Evolutionary conservation across 148 eudicot genomes (phyloP).

Genomic region (Chenopodium suecicum): DNA sequence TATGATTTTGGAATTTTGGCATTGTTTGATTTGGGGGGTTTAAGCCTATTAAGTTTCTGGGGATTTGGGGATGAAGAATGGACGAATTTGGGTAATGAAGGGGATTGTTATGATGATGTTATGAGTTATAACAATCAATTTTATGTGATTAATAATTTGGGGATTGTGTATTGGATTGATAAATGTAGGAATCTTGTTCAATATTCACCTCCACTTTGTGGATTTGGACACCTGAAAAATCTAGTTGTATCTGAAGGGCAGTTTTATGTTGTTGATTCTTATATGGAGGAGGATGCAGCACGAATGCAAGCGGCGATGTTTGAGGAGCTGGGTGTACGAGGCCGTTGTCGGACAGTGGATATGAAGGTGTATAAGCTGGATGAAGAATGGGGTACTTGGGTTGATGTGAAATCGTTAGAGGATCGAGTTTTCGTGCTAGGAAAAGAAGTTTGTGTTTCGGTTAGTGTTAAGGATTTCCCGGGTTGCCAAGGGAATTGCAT

Average conservation of each 20-base stretch:
- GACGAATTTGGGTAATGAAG: constrained; percentile 12
- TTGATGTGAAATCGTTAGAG: constrained; percentile 15
- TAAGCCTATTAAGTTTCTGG: constrained; percentile 5
- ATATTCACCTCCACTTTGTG: constrained; percentile 20
- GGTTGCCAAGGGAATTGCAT: constrained; percentile 19
- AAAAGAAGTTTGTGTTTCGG: constrained; percentile 5
- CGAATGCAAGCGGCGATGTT: no score
- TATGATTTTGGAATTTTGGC: neutral
- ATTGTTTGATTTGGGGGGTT: neutral
- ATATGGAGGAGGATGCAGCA: neutral
- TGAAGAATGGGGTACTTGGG: constrained; percentile 30
- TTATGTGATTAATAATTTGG: constrained; percentile 18
- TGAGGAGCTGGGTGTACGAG: no score
- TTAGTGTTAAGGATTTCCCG: constrained; percentile 10
- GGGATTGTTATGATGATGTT: constrained; percentile 10
- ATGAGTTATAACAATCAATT: neutral
- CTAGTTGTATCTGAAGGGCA: constrained; percentile 13
- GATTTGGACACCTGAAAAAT: constrained; percentile 18
- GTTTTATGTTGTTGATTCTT: constrained; percentile 17
- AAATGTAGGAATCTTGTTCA: constrained; percentile 11
- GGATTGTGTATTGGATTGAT: constrained; percentile 23
- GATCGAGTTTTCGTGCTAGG: constrained; percentile 18
- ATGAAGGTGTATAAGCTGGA: constrained; percentile 22
- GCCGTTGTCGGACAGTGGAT: neutral
- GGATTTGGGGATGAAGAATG: neutral